These are phyloP conservation scores for Tylopilus sp. DNA, from an alignment of 768 basidiomycete species.

Conservation along the genomic window DNA sequence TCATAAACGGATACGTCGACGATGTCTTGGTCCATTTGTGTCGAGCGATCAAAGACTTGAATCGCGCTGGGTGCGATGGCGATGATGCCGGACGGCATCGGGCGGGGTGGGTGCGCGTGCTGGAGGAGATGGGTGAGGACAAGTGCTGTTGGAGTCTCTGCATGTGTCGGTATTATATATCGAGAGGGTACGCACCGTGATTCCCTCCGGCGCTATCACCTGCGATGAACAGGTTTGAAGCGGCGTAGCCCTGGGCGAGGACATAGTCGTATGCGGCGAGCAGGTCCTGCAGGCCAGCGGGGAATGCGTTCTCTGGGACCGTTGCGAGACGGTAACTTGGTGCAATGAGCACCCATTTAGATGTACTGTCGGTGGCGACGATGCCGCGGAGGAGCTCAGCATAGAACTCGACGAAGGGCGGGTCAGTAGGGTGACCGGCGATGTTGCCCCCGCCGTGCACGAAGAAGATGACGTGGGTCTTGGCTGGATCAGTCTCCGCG, in stretches of 20 bases:
- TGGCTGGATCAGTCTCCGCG: background rate
- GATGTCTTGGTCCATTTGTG: background rate
- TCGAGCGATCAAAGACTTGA: background rate
- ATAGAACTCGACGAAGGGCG: slow-evolving; percentile 4
- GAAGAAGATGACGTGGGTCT: slow-evolving; percentile 21
- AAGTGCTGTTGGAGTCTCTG: no score
- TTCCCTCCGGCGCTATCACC: slow-evolving; percentile 29
- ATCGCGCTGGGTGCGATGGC: slow-evolving; percentile 50
- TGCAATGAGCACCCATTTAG: slow-evolving; percentile 13
- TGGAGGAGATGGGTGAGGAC: slow-evolving; percentile 34
- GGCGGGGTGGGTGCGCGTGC: slow-evolving; percentile 49
- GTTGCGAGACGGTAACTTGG: slow-evolving; percentile 28
- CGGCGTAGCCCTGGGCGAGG: slow-evolving; percentile 22
- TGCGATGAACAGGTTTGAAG: slow-evolving; percentile 19
- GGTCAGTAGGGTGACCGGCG: slow-evolving; percentile 14
- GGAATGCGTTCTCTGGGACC: slow-evolving; percentile 20
- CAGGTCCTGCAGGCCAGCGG: slow-evolving; percentile 22
- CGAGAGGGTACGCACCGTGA: slow-evolving; percentile 17
- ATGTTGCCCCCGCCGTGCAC: slow-evolving; percentile 24
- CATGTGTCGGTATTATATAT: no score
- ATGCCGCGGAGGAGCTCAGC: slow-evolving; percentile 7
- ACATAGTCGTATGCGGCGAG: slow-evolving; percentile 26
- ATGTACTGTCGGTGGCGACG: background rate
- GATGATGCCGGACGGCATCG: slow-evolving; percentile 54
- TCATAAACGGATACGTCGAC: background rate